Percentiles rank a stretch among this genome's conserved stretches.
Conservation (phyloP, 176 grass and related monocot species). For the Aegilops speltoides region DNA sequence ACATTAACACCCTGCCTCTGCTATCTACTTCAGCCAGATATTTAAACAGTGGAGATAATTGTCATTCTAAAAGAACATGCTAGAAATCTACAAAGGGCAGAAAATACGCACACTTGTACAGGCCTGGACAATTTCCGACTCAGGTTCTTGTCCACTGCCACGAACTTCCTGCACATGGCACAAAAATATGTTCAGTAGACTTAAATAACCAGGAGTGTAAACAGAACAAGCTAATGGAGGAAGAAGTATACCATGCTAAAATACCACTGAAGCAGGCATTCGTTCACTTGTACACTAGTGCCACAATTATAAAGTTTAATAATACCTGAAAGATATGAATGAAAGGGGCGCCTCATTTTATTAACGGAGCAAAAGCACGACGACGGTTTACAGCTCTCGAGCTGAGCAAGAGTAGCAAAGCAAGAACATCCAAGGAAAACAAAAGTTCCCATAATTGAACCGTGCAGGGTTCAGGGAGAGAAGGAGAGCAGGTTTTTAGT, state of each 20-base stretch:
- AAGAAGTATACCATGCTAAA: constrained; percentile 73
- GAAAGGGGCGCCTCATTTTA: too few relatives aligned
- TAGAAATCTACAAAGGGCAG: not conserved
- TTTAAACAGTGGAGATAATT: not conserved
- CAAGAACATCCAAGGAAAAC: too few relatives aligned
- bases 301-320: constrained; percentile 93
- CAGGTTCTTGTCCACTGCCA: constrained; percentile 68
- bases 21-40: constrained; percentile 19
- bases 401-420: too few relatives aligned
- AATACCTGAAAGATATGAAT: constrained; percentile 30
- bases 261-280: constrained; percentile 86
- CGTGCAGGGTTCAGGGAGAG: too few relatives aligned
- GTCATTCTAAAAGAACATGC: not conserved
- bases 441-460: too few relatives aligned
- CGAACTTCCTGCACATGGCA: constrained; percentile 70
- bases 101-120: constrained; percentile 83
- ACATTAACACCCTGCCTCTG: constrained; percentile 61
- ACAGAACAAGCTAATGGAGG: constrained; percentile 3
- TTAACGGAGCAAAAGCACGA: too few relatives aligned
- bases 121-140: constrained; percentile 88
- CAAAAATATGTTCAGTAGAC: constrained; percentile 10
- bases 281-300: constrained; percentile 76
- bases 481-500: too few relatives aligned
- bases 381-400: too few relatives aligned
- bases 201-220: not conserved